A percentile compares a stretch with the other conserved stretches of the same genome.
phyloP scores from a whole-genome alignment of 2,329 filamentous ascomycete genomes.

The Bretziella fagacearum region DNA sequence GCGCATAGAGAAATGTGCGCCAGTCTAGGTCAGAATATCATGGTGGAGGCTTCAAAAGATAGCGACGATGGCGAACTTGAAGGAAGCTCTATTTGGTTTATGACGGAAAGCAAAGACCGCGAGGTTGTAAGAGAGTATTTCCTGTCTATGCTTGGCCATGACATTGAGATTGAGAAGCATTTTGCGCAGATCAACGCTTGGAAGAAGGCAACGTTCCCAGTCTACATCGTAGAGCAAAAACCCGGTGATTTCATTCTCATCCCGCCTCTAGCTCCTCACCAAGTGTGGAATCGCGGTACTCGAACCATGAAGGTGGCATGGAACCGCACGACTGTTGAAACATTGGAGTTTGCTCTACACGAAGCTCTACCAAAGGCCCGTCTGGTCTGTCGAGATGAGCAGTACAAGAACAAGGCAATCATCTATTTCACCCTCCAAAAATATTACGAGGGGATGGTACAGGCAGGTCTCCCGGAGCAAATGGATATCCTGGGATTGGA shows the following conservation, averaged over 20 bases:
- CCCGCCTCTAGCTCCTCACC: constrained; percentile 82
- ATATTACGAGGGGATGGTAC: constrained; percentile 47
- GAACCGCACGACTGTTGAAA: constrained; percentile 90
- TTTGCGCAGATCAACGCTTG: constrained; percentile 92
- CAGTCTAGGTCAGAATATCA: constrained; percentile 89
- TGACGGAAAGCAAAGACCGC: constrained; percentile 91
- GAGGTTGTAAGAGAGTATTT: constrained; percentile 87
- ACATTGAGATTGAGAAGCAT: constrained; percentile 92
- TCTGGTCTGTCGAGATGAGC: constrained; percentile 87
- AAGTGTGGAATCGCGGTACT: constrained; percentile 95
- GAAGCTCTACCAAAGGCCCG: constrained; percentile 80
- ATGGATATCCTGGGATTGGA: constrained; percentile 32
- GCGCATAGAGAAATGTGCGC: constrained; percentile 97
- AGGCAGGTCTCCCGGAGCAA: constrained; percentile 27
- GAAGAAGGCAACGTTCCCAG: constrained; percentile 85
- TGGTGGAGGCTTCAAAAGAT: constrained; percentile 70
- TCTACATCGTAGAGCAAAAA: constrained; percentile 81
- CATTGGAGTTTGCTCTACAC: constrained; percentile 65
- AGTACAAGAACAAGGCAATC: constrained; percentile 97
- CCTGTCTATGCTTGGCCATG: constrained; percentile 78
- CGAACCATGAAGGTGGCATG: constrained; percentile 95
- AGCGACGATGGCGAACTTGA: constrained; percentile 57
- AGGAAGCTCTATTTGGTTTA: constrained; percentile 94
- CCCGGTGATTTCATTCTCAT: constrained; percentile 87
- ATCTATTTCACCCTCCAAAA: constrained; percentile 74